Conservation (phyloP, 331 rosid genomes). For the Erythrophleum ivorense region DNA sequence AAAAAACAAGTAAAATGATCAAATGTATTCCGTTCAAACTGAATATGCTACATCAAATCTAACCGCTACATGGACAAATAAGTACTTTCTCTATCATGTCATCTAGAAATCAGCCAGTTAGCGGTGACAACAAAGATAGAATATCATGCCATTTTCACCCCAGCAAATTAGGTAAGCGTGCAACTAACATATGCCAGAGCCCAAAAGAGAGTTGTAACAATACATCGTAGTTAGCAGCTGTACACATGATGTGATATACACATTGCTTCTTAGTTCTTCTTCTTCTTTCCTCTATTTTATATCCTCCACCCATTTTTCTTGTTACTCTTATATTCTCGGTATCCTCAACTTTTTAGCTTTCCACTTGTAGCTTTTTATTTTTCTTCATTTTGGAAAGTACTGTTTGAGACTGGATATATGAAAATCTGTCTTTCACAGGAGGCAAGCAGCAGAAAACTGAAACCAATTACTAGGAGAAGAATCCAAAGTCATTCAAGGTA, state of each 20-base stretch:
- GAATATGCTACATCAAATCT: background rate
- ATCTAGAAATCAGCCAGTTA: background rate
- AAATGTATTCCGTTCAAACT: background rate
- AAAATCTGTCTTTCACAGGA: background rate
- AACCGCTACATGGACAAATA: constrained; percentile 15
- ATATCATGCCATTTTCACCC: background rate
- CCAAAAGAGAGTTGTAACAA: background rate
- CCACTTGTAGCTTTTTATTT: background rate
- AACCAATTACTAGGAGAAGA: background rate
- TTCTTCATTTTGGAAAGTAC: background rate
- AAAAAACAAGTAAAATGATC: background rate
- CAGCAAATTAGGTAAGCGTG: background rate
- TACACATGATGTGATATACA: background rate
- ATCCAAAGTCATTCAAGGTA: constrained; percentile 3
- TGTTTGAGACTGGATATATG: background rate
- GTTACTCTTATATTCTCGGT: background rate
- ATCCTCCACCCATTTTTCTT: constrained; percentile 1
- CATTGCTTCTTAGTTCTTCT: background rate
- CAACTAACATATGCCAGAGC: background rate
- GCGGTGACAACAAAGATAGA: background rate
- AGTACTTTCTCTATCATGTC: background rate
- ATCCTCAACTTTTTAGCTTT: constrained; percentile 5
- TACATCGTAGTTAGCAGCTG: background rate
- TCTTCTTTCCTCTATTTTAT: background rate
- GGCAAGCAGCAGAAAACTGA: constrained; percentile 11